These are phyloP conservation scores for Colletotrichum nymphaeae DNA, from an alignment of 2,329 filamentous ascomycete genomes.

Conservation along the genomic window DNA sequence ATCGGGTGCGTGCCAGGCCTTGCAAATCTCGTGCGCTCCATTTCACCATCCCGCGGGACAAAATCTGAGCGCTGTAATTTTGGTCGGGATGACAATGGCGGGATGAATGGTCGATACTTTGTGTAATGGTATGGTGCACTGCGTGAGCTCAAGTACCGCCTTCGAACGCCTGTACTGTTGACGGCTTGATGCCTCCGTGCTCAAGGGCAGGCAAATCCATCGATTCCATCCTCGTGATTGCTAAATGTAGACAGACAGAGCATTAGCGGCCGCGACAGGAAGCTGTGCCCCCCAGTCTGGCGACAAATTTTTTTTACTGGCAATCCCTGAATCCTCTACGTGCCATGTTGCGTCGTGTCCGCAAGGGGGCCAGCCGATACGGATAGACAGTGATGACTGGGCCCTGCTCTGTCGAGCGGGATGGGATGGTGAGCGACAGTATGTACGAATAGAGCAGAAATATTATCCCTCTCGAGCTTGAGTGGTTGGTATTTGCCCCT, in stretches of 20 bases:
- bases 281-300: background rate
- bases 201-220: background rate
- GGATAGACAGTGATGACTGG: background rate
- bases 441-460: too few species aligned
- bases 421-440: background rate
- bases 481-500: background rate
- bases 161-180: background rate
- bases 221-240: background rate
- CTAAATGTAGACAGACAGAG: background rate
- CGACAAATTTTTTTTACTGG: background rate
- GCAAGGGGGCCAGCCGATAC: background rate
- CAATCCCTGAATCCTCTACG: constrained; percentile 6
- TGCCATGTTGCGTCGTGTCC: constrained; percentile 10
- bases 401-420: too few species aligned
- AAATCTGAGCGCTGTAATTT: background rate
- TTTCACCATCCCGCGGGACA: constrained; percentile 3
- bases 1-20: constrained; percentile 14
- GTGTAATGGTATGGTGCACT: background rate
- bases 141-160: background rate
- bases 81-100: background rate
- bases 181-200: background rate
- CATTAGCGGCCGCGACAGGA: background rate
- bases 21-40: constrained; percentile 3
- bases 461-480: background rate
- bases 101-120: background rate